Evolutionary conservation across 1,284 basidiomycete genomes (phyloP), one percentile per base, ranked within the genome.

Genomic region (Grifola frondosa): DNA sequence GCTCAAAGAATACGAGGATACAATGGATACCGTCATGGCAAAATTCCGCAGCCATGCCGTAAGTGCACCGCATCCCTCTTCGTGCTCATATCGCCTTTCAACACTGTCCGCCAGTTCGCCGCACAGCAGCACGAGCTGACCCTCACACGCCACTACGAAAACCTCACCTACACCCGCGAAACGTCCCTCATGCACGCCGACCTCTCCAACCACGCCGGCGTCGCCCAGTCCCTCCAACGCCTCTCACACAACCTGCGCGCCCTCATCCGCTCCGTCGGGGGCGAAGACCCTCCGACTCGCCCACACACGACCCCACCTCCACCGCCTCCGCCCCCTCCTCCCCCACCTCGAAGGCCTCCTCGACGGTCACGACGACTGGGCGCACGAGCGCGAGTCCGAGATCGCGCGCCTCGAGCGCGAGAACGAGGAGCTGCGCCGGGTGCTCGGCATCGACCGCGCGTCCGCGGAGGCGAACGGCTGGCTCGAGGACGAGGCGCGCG

Each of bases 41-140:
- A 97, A 97, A 69, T 98, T 98, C 64, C 80, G 95, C 40, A 87
- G 86, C 49, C 89, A 97, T 59, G 83, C 93, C 15, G 94, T 97
- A 62, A 61, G 92, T 79, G 13, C 22, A 28, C 17, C 23, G 30
- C 22, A 8, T 26, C n/a, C 40, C 30, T 42, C 13, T 33, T 20
- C 33, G 34, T 31, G 21, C 13, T 30, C 41, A 47, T 35, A 39
- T 44, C 50, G 48, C 15, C 29, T 17, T 37, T 35, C 50, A 8
- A 46, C 22, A 17, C 53, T 42, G 32, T 37, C n/a, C 33, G 12
- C 20, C 56, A 86, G 89, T 74, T 90, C 54, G 90, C 96, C 13
- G 91, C 93, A 0, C 91, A 96, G 60, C 87, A 89, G 55, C 93
- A 98, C 63, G 92, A 97, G 57, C 75, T 91, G 10, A 89, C 88